Conservation (phyloP, 1,139 yeast genomes). For the Suhomyces bokatorum region DNA sequence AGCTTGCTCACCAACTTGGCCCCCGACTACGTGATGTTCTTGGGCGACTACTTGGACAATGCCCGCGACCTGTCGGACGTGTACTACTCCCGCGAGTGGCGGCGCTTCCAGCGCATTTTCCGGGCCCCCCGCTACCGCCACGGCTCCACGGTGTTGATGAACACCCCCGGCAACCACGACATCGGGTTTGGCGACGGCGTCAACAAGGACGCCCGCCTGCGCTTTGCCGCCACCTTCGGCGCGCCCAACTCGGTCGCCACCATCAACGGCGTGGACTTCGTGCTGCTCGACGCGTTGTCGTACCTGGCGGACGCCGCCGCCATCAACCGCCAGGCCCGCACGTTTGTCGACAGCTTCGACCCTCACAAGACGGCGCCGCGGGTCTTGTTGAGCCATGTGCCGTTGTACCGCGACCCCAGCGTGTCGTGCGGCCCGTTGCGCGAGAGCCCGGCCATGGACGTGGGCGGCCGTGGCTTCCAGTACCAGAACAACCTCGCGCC, state of each 20-base stretch:
- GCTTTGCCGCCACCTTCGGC: conserved; percentile 46
- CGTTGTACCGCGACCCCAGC: conserved; percentile 43
- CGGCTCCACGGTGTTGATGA: conserved; percentile 30
- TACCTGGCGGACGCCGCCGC: conserved; percentile 34
- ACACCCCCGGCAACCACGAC: conserved; percentile 59
- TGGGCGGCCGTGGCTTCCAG: conserved; percentile 45
- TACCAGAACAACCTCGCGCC: conserved; percentile 50
- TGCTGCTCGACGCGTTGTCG: conserved; percentile 48
- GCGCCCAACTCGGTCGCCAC: conserved; percentile 32
- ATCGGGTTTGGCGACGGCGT: conserved; percentile 56
- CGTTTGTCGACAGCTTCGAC: conserved; percentile 29
- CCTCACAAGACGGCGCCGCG: conserved; percentile 25
- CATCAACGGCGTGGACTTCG: conserved; percentile 45
- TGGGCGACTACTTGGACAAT: conserved; percentile 58
- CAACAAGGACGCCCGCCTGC: conserved; percentile 31
- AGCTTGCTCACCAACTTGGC: conserved; percentile 34
- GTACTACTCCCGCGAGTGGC: conserved; percentile 39
- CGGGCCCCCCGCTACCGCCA: conserved; percentile 21
- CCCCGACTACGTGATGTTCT: conserved; percentile 49
- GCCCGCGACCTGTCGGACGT: conserved; percentile 46
- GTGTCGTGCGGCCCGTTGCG: conserved; percentile 47
- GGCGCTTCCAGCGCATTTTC: conserved; percentile 45
- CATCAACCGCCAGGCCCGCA: conserved; percentile 29
- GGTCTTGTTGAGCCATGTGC: conserved; percentile 50
- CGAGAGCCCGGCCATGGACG: conserved; percentile 32